Evolutionary conservation across 2,329 filamentous ascomycete genomes (phyloP).

Genomic region (Colletotrichum ledebouriae): DNA sequence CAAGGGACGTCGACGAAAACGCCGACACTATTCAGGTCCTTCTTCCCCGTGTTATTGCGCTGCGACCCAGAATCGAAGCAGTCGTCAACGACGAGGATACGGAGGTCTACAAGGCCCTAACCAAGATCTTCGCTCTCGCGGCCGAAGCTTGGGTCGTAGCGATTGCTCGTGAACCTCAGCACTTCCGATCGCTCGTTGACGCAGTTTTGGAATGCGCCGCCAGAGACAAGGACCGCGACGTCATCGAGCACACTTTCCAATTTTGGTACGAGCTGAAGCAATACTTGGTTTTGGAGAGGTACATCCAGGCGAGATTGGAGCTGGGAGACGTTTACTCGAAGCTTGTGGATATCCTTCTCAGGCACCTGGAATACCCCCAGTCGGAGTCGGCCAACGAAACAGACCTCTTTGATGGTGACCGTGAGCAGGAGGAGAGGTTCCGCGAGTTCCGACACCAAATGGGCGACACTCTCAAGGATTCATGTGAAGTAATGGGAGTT

Average conservation of each 20-base stretch:
- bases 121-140: constrained; percentile 91
- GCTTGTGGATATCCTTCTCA: constrained; percentile 92
- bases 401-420: constrained; percentile 95
- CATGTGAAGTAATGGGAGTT: constrained; percentile 95
- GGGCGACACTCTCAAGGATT: constrained; percentile 97
- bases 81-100: constrained; percentile 84
- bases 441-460: constrained; percentile 96
- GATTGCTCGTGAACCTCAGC: constrained; percentile 84
- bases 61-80: constrained; percentile 82
- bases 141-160: constrained; percentile 95
- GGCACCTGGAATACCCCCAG: constrained; percentile 87
- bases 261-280: constrained; percentile 99
- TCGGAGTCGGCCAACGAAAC: constrained; percentile 79
- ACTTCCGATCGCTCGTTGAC: constrained; percentile 89
- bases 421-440: constrained; percentile 97
- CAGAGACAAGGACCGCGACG: constrained; percentile 88
- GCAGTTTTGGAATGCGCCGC: constrained; percentile 92
- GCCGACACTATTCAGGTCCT: constrained; percentile 84
- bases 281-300: constrained; percentile 91
- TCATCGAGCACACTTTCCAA: constrained; percentile 92
- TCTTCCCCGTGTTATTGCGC: constrained; percentile 82
- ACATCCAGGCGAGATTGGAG: constrained; percentile 83
- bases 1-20: constrained; percentile 92
- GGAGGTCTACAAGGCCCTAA: constrained; percentile 89
- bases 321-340: constrained; percentile 87